Base-by-base conservation (phyloP, 768 basidiomycete species). In the Phylloporus scabripes region DNA sequence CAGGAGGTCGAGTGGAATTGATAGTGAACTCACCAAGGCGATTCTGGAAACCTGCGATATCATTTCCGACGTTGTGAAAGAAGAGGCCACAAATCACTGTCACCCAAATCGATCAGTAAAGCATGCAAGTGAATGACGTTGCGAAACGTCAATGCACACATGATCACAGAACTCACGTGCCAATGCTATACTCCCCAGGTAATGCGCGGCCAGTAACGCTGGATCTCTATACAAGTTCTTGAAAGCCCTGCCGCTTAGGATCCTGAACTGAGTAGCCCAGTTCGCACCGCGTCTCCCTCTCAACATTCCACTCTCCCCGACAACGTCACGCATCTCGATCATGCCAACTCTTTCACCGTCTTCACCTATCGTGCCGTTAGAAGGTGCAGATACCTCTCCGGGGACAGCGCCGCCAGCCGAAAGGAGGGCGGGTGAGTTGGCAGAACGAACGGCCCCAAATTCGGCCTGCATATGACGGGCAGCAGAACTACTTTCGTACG, bases 191-290 rank as follows among this genome's bases (percentile, higher is more conserved):
- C 93, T 82, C 7, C 90, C 83, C 37, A 83, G 60, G 69, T 98
- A 99, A 70, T 99, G 96, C 7, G 93, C 85, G 2, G 83, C 77
- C 74, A 99, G 76, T 48, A 99, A 68, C 42, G 93, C 86, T 0
- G 95, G 95, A 60, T 99, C 92, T 21, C 95, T 77, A 65, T 99
- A 98, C 51, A 99, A 68, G 62, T 98, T 98, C 79, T 98, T 98
- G 77, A 99, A 98, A 18, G 95, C 93, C 49, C 96, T 72, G 21
- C 94, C 94, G 63, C 92, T 96, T 63, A 99, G 70, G 49, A 97
- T 94, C 64, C 80, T 79, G 62, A 99, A 98, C 71, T 99, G 96
- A 15, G 87, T 94, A 37, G 74, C 75, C 80, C 84, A 92, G 54
- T 79, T 85, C 7, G 95, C 96, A 48, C 92, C 78, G 67, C 86